Base-by-base conservation (phyloP, 2,329 filamentous ascomycete species). In the Ophiocordyceps camponoti-rufipedis region DNA sequence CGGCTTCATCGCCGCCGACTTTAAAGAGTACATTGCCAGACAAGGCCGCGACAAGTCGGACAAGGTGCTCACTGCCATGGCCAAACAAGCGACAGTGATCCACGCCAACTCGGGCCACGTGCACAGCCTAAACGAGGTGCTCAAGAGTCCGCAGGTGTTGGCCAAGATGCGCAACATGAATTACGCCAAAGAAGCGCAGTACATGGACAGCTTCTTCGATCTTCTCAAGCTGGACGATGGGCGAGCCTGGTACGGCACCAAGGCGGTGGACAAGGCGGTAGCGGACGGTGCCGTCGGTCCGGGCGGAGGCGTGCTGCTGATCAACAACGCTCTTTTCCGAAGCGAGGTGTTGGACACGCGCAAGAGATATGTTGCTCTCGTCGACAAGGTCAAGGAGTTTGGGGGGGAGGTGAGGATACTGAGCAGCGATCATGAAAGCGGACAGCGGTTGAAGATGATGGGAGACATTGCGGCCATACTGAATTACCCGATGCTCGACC, bases 351-450 rank as follows among this genome's bases (percentile, higher is more conserved):
- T 95, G 6, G 72, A 69, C 1, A 80, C 78, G 48, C 71, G 91
- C 52, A 84, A 80, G 58, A 75, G 79, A 50, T 96, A 88, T 70
- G 89, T 96, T 1, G 68, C 67, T 9, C 69, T 96, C 42, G 88
- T 96, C 4, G 89, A 96, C 59, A 80, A 80, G 50, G 89, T 96
- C n/a, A 78, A 80, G 51, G 79, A 79, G 3, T 80, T 86, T 51
- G 91, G 89, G 5, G 91, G 89, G 1, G 87, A 95, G 52, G 85
- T 86, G 1, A 71, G 85, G 45, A 76, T 96, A n/a, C 64, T 96
- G 28, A 96, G 89, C 61, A 88, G 84, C 55, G 82, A 93, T 56
- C 89, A 96, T 61, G 89, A 95, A 66, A 95, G 88, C 59, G 91
- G 91, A 1, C 82, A 82, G 65, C 71, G 87, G 48, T 64, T 98